Conservation (phyloP, 1,139 yeast species). For the Geotrichum bryndzae region DNA sequence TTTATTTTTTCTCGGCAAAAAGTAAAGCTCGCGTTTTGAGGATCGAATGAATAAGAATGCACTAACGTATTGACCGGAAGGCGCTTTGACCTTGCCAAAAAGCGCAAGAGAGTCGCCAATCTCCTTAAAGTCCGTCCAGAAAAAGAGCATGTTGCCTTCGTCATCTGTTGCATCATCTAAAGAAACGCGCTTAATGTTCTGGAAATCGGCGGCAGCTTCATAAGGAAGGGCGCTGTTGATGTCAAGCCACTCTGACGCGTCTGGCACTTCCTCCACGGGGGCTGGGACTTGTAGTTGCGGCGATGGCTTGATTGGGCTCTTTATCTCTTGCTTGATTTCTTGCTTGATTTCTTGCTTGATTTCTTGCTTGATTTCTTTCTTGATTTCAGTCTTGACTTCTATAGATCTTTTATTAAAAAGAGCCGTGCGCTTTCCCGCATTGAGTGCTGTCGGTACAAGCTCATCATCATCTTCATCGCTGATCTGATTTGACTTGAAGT, state of each 20-base stretch:
- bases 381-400: background rate
- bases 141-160: slow-evolving; percentile 58
- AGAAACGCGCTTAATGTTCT: slow-evolving; percentile 11
- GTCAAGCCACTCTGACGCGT: slow-evolving; percentile 15
- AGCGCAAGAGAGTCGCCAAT: slow-evolving; percentile 61
- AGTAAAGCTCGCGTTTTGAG: slow-evolving; percentile 63
- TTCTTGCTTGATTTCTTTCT: background rate
- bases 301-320: background rate
- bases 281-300: background rate
- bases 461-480: slow-evolving; percentile 11
- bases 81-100: slow-evolving; percentile 66
- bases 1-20: slow-evolving; percentile 49
- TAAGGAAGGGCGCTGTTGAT: slow-evolving; percentile 7
- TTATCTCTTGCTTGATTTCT: slow-evolving; percentile 3
- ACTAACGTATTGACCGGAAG: slow-evolving; percentile 47
- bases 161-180: slow-evolving; percentile 27
- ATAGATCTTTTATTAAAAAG: slow-evolving; percentile 2
- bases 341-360: background rate
- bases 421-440: slow-evolving; percentile 6
- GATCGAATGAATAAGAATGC: slow-evolving; percentile 75
- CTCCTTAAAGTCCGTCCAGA: slow-evolving; percentile 87
- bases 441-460: slow-evolving; percentile 5
- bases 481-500: background rate
- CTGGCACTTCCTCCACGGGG: slow-evolving; percentile 4
- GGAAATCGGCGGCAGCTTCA: slow-evolving; percentile 1